These are phyloP conservation scores for Diplodia seriata DNA, from an alignment of 2,329 filamentous ascomycete genomes.

Conservation along the genomic window DNA sequence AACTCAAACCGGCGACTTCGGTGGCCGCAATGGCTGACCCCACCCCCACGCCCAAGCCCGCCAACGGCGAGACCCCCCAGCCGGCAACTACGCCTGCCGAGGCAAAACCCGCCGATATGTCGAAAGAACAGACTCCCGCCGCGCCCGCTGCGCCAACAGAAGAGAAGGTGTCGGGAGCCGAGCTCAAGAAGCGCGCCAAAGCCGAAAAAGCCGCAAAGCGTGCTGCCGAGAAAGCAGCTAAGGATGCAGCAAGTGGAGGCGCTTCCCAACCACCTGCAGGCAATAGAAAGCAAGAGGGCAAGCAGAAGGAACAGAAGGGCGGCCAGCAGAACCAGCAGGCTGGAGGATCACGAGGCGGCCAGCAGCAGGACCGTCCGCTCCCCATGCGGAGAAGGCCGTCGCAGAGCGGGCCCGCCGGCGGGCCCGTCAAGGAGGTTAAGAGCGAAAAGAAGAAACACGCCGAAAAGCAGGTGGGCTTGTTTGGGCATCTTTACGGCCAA, in stretches of 20 bases:
- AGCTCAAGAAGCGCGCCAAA: constrained; percentile 87
- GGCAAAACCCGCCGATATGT: constrained; percentile 14
- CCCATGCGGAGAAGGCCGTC: constrained; percentile 44
- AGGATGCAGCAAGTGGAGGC: constrained; percentile 41
- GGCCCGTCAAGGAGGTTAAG: constrained; percentile 41
- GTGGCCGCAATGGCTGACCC: constrained; percentile 29
- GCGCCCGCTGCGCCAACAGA: constrained; percentile 35
- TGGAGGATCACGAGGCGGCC: constrained; percentile 43
- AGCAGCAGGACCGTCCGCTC: constrained; percentile 37
- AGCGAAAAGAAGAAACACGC: constrained; percentile 45
- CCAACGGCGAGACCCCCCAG: constrained; percentile 23
- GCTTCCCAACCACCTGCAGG: constrained; percentile 42
- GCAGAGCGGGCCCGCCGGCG: constrained; percentile 41
- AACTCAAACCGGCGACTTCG: constrained; percentile 8
- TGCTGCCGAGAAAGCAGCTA: constrained; percentile 68
- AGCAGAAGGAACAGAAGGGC: constrained; percentile 46
- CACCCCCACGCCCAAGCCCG: constrained; percentile 20
- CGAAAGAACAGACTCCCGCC: constrained; percentile 7
- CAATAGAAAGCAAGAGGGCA: constrained; percentile 50
- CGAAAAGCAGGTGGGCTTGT: constrained; percentile 71
- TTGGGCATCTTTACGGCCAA: constrained; percentile 83
- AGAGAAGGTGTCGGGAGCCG: constrained; percentile 72
- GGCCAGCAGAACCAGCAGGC: constrained; percentile 46
- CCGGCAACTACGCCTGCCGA: constrained; percentile 3
- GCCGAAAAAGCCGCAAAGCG: constrained; percentile 89